These are phyloP conservation scores for Ophiosphaerella korrae DNA, from an alignment of 2,329 filamentous ascomycete species.

Conservation along the genomic window DNA sequence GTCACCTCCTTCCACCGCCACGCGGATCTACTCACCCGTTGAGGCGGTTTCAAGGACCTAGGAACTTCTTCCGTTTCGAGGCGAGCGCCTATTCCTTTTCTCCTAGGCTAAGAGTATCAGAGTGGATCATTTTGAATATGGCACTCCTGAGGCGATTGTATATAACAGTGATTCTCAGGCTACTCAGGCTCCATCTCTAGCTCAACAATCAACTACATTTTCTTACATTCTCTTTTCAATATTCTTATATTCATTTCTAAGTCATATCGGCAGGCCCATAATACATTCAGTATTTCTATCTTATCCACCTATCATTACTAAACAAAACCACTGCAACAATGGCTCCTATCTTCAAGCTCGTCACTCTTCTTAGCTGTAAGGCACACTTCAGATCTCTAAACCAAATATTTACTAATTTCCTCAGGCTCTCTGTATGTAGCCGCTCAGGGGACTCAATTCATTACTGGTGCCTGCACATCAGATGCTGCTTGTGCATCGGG, in stretches of 20 bases:
- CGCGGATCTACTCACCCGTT: conserved; percentile 13
- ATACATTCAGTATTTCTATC: background rate
- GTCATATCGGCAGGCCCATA: background rate
- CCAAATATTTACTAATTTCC: background rate
- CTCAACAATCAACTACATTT: conserved; percentile 1
- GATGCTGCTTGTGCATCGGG: conserved; percentile 35
- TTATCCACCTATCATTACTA: background rate
- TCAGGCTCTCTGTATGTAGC: conserved; percentile 32
- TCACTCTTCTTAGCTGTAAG: conserved; percentile 32
- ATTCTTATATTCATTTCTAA: background rate
- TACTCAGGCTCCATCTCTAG: conserved; percentile 7
- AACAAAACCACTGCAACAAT: conserved; percentile 13
- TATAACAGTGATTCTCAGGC: conserved; percentile 20
- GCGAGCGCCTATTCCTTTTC: conserved; percentile 16
- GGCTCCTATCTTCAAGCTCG: conserved; percentile 35
- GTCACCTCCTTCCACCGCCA: conserved; percentile 14
- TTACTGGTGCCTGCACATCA: conserved; percentile 32
- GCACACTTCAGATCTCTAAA: background rate
- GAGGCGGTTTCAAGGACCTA: conserved; percentile 16
- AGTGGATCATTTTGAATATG: conserved; percentile 12
- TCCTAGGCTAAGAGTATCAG: conserved; percentile 23
- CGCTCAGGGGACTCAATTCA: conserved; percentile 37
- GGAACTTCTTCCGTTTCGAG: conserved; percentile 27
- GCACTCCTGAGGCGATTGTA: conserved; percentile 1
- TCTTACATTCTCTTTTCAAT: conserved; percentile 1